Percentiles rank a stretch among this genome's conserved stretches.
Conservation (phyloP, 2,329 filamentous ascomycete species). For the Cytospora schulzeri region DNA sequence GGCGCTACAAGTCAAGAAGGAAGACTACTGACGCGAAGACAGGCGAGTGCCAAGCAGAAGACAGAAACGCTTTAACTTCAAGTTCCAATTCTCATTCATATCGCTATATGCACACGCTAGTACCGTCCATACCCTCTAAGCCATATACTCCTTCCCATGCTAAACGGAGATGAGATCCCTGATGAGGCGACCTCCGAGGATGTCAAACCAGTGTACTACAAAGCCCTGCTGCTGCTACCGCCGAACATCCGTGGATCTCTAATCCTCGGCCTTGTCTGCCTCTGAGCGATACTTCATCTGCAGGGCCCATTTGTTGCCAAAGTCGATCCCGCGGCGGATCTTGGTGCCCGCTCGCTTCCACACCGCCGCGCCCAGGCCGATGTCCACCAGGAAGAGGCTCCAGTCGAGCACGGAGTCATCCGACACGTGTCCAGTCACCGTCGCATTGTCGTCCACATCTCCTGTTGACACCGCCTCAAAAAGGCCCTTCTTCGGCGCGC, state of each 20-base stretch:
- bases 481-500: conserved; percentile 82
- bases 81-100: not conserved
- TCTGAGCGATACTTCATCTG: conserved; percentile 59
- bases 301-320: conserved; percentile 84
- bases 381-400: conserved; percentile 82
- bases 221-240: not conserved
- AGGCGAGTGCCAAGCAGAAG: not conserved
- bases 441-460: conserved; percentile 49
- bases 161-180: not conserved
- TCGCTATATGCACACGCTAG: conserved; percentile 22
- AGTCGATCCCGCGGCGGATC: conserved; percentile 82
- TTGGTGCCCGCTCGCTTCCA: conserved; percentile 85
- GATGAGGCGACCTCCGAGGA: not conserved
- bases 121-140: not conserved
- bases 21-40: not conserved
- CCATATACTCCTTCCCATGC: conserved; percentile 1
- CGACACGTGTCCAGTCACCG: conserved; percentile 34
- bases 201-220: not conserved
- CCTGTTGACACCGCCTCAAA: conserved; percentile 72
- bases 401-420: conserved; percentile 59
- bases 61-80: not conserved
- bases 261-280: conserved; percentile 31
- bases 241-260: not conserved
- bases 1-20: not conserved
- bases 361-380: conserved; percentile 79